Evolutionary conservation across 495 filamentous ascomycete genomes (phyloP), one percentile per base, ranked within the genome.

Genomic region (Aspergillus haitiensis): DNA sequence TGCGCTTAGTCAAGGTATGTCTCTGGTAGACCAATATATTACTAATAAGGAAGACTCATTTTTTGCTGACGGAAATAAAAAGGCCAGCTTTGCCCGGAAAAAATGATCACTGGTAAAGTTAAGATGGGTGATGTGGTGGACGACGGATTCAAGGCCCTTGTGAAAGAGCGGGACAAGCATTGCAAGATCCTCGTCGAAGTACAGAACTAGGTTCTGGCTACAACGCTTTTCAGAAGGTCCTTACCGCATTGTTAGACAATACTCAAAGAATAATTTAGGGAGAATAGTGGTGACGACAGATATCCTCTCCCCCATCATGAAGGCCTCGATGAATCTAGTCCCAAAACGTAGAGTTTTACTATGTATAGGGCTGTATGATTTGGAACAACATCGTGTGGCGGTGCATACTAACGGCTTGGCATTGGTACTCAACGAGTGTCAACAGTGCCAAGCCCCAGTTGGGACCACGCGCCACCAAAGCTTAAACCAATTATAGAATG

Each of bases 61-160:
- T 27, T 27, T 27, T 27, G 21, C 21, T 27, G 21, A 27, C 21
- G 21, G 21, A 27, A 27, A 27, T 36, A 33, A 8, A 59, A 45
- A 78, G 85, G 84, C 2, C 68, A 72, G 42, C 72, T 86, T 57
- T 75, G 75, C 35, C 83, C 81, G n/a, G 72, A 77, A 48, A 67
- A 67, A 10, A 88, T 88, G 85, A 85, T 88, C 59, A 87, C 60
- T 16, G 56, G 42, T 36, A 78, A 74, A 63, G 79, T 87, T 36
- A 64, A 69, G 16, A 59, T 88, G 62, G 73, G 79, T 32, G 75
- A 83, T 16, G 79, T 86, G 31, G 79, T 83, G 55, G 82, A 85
- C 35, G 75, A 81, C 40, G 84, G 84, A 2, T 82, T 86, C 68
- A 74, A 81, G 63, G 62, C 75, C 11, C 68, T 87, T 58, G 70